Evolutionary conservation across 2,329 filamentous ascomycete species (phyloP), one percentile per base, ranked within the genome.

Genomic region (Didymella keratinophila): DNA sequence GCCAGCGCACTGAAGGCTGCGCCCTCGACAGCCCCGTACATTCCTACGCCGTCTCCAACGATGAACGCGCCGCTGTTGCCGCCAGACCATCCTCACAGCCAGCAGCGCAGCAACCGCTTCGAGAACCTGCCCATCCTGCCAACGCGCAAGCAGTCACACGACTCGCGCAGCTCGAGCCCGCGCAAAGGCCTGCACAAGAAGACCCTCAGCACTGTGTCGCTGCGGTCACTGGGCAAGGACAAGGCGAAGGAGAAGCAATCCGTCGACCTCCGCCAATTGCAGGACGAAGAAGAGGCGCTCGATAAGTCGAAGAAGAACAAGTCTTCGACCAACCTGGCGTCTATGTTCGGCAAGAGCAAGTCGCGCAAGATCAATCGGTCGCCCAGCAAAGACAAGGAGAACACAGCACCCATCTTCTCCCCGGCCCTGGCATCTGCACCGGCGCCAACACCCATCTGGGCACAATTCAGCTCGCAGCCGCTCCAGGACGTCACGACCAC

Each of bases 281-380:
- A 63, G n/a, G 64, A 69, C 2, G 71, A 77, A 21, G 76, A 56
- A 54, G 70, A 56, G 52, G 64, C 52, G 28, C 55, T 59, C 25
- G 64, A 71, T 67, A 84, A 80, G 56, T 81, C 82, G 4, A 87
- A 86, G 76, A 96, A 94, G 80, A 86, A 86, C 36, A 96, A 94
- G 76, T 96, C 93, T 0, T 85, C 90, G 3, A 90, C 90, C 30
- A 96, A 93, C 73, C 82, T 98, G n/a, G 87, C 87, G 0, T 87
- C 84, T 4, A 84, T 97, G 53, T 84, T 97, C 50, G 87, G 87
- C 56, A 88, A 89, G 56, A 87, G 88, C 58, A 92, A 89, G 10
- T 83, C 88, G 52, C 91, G 88, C 70, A 80, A 83, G 52, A 78
- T 78, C 32, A 84, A 86, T 12, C 80, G 83, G 52, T 76, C 80